Percentiles rank a stretch among this genome's conserved stretches.
Evolutionary conservation across 129 eudicot species (phyloP).

Genomic region (Flaveria ramosissima): DNA sequence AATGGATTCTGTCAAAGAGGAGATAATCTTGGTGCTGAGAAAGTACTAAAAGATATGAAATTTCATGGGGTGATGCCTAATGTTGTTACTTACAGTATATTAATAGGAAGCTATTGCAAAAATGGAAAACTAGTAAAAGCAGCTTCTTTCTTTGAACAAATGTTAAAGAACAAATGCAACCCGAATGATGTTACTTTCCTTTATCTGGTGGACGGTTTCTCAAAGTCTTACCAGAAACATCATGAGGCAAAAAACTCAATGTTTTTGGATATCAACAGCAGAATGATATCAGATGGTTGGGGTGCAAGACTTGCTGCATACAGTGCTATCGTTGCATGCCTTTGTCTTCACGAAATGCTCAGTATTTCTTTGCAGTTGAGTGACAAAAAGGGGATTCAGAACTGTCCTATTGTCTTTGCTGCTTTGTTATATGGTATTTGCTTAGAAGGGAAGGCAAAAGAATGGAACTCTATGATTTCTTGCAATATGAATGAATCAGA

Average conservation of each 20-base stretch:
- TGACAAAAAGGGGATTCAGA: constrained; percentile 46
- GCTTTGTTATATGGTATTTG: constrained; percentile 68
- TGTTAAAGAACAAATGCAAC: constrained; percentile 70
- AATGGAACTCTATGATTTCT: constrained; percentile 64
- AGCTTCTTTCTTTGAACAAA: constrained; percentile 64
- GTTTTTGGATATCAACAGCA: constrained; percentile 52
- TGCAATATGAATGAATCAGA: constrained; percentile 57
- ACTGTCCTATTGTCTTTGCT: constrained; percentile 59
- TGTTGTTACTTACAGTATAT: constrained; percentile 76
- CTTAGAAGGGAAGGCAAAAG: constrained; percentile 67
- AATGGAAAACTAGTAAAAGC: constrained; percentile 62
- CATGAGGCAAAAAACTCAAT: constrained; percentile 34
- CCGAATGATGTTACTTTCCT: constrained; percentile 82
- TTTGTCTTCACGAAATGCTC: constrained; percentile 69
- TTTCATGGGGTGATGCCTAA: constrained; percentile 56
- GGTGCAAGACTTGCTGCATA: constrained; percentile 56
- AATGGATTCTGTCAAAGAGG: constrained; percentile 69
- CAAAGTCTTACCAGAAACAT: constrained; percentile 33
- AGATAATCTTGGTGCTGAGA: constrained; percentile 55
- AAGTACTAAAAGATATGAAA: constrained; percentile 59
- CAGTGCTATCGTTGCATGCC: constrained; percentile 61
- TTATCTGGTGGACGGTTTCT: constrained; percentile 66
- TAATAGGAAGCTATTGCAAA: constrained; percentile 74
- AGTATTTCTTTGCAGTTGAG: constrained; percentile 56
- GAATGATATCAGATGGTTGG: constrained; percentile 69